Percentiles rank a stretch among this genome's conserved stretches.
Conservation (phyloP, 768 basidiomycete genomes). For the Podaxis pistillaris region DNA sequence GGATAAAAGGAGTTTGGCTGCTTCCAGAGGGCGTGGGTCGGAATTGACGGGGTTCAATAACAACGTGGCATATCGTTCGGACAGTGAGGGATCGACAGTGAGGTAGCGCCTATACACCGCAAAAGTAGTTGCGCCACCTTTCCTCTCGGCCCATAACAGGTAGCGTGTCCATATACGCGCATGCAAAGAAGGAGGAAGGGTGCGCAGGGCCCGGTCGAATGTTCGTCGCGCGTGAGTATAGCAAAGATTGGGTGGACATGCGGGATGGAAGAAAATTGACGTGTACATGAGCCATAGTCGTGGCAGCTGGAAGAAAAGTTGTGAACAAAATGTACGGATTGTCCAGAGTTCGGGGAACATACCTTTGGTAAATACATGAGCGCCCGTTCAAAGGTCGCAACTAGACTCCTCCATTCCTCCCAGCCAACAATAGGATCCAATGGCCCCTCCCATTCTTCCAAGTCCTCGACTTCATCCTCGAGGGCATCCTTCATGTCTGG, state of each 20-base stretch:
- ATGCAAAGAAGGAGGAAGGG: constrained; percentile 90
- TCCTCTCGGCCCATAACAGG: constrained; percentile 85
- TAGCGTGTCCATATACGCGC: constrained; percentile 91
- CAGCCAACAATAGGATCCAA: constrained; percentile 90
- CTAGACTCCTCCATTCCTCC: constrained; percentile 91
- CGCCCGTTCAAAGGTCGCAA: constrained; percentile 88
- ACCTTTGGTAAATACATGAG: constrained; percentile 94
- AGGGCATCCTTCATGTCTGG: constrained; percentile 88
- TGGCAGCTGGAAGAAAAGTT: constrained; percentile 61
- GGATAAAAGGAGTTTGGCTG: constrained; percentile 85
- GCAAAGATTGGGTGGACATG: constrained; percentile 80
- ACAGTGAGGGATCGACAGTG: constrained; percentile 73
- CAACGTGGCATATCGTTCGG: constrained; percentile 73
- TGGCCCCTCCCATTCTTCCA: constrained; percentile 84
- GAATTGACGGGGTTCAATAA: constrained; percentile 60
- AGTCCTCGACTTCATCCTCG: constrained; percentile 77
- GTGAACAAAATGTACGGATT: constrained; percentile 5
- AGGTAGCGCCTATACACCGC: constrained; percentile 89
- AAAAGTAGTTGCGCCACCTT: constrained; percentile 76
- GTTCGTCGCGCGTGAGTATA: constrained; percentile 91
- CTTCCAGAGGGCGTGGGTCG: constrained; percentile 80
- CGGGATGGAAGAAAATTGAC: constrained; percentile 84
- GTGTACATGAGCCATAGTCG: constrained; percentile 93
- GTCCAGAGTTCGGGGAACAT: constrained; percentile 25
- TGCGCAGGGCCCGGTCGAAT: constrained; percentile 91